Evolutionary conservation across 192 early-diverging fungal genomes (phyloP).

Genomic region (Paraglomus occultum): DNA sequence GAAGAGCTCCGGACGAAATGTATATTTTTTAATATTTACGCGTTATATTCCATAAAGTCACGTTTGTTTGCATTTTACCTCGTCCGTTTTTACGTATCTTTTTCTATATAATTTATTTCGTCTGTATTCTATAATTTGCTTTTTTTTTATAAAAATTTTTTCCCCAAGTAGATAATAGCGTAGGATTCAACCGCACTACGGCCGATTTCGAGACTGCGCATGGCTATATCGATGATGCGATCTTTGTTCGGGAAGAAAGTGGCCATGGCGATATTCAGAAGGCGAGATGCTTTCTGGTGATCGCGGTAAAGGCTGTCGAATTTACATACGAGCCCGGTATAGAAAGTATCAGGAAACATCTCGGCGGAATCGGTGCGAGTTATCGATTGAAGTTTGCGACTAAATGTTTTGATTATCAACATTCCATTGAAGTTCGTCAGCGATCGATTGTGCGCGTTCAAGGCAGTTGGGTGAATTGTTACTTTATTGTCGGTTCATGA

Average conservation of each 20-base stretch:
- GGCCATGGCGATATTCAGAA: conserved; percentile 83
- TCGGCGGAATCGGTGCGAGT: neutral
- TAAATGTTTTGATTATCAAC: conserved; percentile 54
- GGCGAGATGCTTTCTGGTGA: conserved; percentile 84
- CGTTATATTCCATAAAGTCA: neutral
- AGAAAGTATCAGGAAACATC: neutral
- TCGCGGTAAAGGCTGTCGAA: conserved; percentile 56
- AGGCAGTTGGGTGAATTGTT: conserved; percentile 76
- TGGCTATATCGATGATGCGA: conserved; percentile 75
- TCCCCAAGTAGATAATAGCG: conserved; percentile 53
- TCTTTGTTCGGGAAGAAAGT: conserved; percentile 82
- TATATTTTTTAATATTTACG: no score
- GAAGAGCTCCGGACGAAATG: conserved; percentile 85
- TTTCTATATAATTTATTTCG: no score
- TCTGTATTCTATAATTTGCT: no score
- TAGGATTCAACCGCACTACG: conserved; percentile 93
- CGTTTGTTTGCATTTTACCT: no score
- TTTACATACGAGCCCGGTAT: conserved; percentile 30
- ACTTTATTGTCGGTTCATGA: conserved; percentile 80
- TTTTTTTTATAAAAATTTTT: no score
- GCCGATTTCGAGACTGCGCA: conserved; percentile 69
- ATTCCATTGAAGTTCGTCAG: conserved; percentile 87
- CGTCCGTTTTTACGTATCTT: no score
- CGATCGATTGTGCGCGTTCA: conserved; percentile 92
- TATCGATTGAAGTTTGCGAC: neutral